Evolutionary conservation across 2,329 filamentous ascomycete species (phyloP).

Genomic region (Oidium heveae): DNA sequence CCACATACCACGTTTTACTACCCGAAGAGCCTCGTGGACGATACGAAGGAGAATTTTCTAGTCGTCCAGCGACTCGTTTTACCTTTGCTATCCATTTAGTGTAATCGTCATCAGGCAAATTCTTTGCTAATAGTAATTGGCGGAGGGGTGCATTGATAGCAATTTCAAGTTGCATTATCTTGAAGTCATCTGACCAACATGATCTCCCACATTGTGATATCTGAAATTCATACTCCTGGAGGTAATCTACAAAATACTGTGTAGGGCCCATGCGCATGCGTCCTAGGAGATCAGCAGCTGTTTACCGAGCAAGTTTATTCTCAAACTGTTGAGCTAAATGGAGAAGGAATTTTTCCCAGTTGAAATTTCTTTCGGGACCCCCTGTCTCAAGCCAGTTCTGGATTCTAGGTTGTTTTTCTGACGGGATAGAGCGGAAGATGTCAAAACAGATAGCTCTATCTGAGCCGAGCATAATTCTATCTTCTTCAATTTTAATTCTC

Average conservation of each 20-base stretch:
- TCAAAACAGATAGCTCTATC: not conserved
- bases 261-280: not conserved
- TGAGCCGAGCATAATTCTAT: not conserved
- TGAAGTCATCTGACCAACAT: not conserved
- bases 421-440: not conserved
- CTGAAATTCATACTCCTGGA: not conserved
- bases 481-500: not conserved
- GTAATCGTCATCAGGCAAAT: not conserved
- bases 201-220: not conserved
- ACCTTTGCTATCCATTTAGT: not conserved
- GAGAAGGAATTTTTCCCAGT: not conserved
- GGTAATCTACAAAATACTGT: not conserved
- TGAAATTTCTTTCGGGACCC: not conserved
- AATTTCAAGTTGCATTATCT: not conserved
- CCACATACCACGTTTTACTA: not conserved
- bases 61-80: not conserved
- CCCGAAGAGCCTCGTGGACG: not conserved
- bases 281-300: not conserved
- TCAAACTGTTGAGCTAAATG: not conserved
- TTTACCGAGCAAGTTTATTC: not conserved
- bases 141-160: not conserved
- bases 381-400: not conserved
- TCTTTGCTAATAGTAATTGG: not conserved
- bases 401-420: not conserved
- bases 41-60: not conserved